phyloP scores from a whole-genome alignment of 257 asterid species.

The Fraxinus anomala region DNA sequence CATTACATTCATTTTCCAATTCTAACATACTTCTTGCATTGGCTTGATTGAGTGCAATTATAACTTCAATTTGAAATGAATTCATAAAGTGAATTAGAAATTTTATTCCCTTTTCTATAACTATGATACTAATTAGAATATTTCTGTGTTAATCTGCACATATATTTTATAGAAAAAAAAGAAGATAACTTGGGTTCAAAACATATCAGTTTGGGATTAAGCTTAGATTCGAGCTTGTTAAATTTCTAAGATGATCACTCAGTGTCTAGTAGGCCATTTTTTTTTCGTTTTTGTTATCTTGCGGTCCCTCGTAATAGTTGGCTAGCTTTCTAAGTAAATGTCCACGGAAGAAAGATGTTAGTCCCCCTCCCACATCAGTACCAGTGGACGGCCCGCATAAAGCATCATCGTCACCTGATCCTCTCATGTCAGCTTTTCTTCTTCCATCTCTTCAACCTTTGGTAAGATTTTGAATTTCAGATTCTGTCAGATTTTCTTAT shows the following conservation, averaged over 20 bases:
- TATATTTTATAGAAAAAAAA: background rate
- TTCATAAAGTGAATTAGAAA: background rate
- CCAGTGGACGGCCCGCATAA: slow-evolving; percentile 55
- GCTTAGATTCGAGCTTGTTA: background rate
- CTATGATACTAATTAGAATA: background rate
- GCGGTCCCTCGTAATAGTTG: slow-evolving; percentile 17
- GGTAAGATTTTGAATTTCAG: slow-evolving; percentile 37
- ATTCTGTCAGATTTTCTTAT: slow-evolving; percentile 27
- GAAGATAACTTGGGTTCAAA: background rate
- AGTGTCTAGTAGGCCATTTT: background rate
- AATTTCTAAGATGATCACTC: background rate
- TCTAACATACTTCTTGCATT: slow-evolving; percentile 17
- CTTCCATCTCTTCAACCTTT: slow-evolving; percentile 32
- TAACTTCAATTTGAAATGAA: slow-evolving; percentile 9
- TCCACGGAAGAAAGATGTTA: slow-evolving; percentile 41
- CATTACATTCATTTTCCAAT: slow-evolving; percentile 25
- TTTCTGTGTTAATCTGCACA: background rate
- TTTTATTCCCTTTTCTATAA: background rate
- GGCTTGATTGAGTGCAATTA: slow-evolving; percentile 24
- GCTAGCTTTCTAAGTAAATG: slow-evolving; percentile 19
- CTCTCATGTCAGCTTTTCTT: slow-evolving; percentile 38
- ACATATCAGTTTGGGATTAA: slow-evolving; percentile 16
- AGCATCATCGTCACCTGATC: slow-evolving; percentile 38
- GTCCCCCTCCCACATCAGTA: slow-evolving; percentile 56
- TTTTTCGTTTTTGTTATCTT: slow-evolving; percentile 18